Base-by-base conservation (phyloP, 148 eudicot species). In the Silene conica region DNA sequence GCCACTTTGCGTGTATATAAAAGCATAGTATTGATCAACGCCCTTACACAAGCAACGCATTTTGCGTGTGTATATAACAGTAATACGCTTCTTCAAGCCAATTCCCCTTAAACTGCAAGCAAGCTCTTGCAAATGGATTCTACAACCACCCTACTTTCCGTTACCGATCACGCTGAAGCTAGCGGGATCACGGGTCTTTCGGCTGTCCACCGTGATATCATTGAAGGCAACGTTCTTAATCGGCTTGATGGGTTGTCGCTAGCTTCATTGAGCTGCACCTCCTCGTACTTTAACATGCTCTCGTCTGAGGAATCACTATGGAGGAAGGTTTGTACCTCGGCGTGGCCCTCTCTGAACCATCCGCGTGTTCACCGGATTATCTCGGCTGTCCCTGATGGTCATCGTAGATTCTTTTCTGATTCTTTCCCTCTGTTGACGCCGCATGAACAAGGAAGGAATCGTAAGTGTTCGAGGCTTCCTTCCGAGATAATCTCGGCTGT, bases 401-500 rank as follows among this genome's bases (percentile, higher is more conserved):
- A 67, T 18, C 7, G 26, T 19, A 67, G 70, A 45, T 13, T 67
- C 54, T 67, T 67, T 23, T 67, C 55, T 1, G 54, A 20, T 21
- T 67, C 54, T 19, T 67, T 67, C 55, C 70, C 70, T 19, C 15
- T 20, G 14, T 67, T 67, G 55, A 67, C 70, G 12, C 70, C 70
- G 7, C 55, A 52, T 69, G 59, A 52, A 25, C 41, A 55, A 6
- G 8, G 63, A 64, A 41, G 25, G 54, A n/a, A 15, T 23, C 43
- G 14, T 15, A 12, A 52, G 12, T 21, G 69, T 34, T 26, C 67
- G 23, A 52, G 66, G 8, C 18, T 71, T 1, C 78, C 65, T 8
- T 43, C 70, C 0, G 66, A 81, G 67, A 2, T 85, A 0, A 80
- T 87, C 56, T 87, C 86, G 3, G 89, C 88, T 26, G 88, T 90